phyloP scores from a whole-genome alignment of 1,284 basidiomycete species.

The Ceratobasidium papillatum region DNA sequence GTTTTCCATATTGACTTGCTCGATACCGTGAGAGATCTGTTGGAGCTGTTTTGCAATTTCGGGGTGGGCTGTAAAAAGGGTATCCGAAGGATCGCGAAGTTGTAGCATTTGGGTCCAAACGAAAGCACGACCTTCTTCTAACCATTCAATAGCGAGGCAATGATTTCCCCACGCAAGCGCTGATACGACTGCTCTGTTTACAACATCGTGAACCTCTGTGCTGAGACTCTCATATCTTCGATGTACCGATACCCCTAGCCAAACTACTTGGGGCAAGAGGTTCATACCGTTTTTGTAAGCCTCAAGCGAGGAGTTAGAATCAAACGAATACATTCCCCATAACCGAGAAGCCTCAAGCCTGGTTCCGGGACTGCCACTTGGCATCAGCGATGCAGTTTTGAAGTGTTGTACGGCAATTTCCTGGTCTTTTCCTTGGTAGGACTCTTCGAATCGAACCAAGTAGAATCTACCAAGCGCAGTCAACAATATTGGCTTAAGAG shows the following conservation, averaged over 20 bases:
- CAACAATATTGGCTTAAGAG: too few species aligned
- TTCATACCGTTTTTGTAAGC: constrained; percentile 39
- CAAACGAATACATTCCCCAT: too few species aligned
- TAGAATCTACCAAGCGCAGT: too few species aligned
- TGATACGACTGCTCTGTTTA: not conserved
- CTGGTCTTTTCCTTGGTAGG: too few species aligned
- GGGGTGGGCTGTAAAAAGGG: constrained; percentile 37
- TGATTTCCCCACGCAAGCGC: constrained; percentile 13
- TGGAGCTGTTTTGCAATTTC: constrained; percentile 42
- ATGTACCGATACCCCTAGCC: constrained; percentile 27
- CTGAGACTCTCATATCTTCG: constrained; percentile 13
- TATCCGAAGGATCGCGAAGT: constrained; percentile 46
- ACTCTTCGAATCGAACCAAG: too few species aligned
- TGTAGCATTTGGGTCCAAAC: constrained; percentile 47
- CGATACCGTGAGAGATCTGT: not conserved
- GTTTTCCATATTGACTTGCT: not conserved
- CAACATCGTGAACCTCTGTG: not conserved
- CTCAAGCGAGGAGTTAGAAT: too few species aligned
- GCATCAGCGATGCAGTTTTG: too few species aligned
- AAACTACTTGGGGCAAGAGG: constrained; percentile 40
- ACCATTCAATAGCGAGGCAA: constrained; percentile 44
- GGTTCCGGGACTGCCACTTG: too few species aligned
- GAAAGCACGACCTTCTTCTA: constrained; percentile 47
- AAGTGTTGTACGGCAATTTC: too few species aligned
- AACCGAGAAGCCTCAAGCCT: too few species aligned